Base-by-base conservation (phyloP, 768 basidiomycete species). In the Ramaria sp. region DNA sequence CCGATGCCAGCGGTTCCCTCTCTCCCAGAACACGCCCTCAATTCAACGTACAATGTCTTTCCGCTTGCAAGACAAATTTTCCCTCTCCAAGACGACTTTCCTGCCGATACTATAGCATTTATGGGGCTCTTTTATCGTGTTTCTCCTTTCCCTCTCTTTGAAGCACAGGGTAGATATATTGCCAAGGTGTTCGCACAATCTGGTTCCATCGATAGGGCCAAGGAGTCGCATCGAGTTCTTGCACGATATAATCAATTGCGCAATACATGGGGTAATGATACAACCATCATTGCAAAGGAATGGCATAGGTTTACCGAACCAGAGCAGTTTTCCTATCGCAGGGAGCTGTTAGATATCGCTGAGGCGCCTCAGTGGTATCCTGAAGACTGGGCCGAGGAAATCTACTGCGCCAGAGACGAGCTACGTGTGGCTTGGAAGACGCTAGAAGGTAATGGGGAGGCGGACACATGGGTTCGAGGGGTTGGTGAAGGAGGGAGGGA, bases 141-240 rank as follows among this genome's bases (percentile, higher is more conserved):
- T 22, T 76, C 76, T 0, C 92, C 91, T 2, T 78, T 94, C 58
- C 91, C 89, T 1, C 64, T 91, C 0, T 73, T 84, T 49, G 90
- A 96, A 68, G 80, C 79, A 0, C 93, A 95, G 69, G 84, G 84
- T 0, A 78, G 77, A 0, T 84, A 81, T 2, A 74, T 80, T 7
- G 66, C 83, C 20, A 73, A 73, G 22, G 79, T 76, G 0, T 85
- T 88, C 59, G 71, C 71, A 13, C 62, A 80, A 52, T 81, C 80
- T 0, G 65, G 66, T 24, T 67, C 73, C 20, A 68, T 88, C 7
- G 76, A 88, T 59, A 56, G 66, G 33, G 68, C 70, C 3, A 63
- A 68, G 33, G 85, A 85, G 63, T 70, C 73, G 0, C 68, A 70
- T 24, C 76, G 70, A n/a, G 67, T 85, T 54, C 63, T 80, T 27